Conservation (phyloP, 495 filamentous ascomycete genomes). For the Aspergillus diversus region DNA sequence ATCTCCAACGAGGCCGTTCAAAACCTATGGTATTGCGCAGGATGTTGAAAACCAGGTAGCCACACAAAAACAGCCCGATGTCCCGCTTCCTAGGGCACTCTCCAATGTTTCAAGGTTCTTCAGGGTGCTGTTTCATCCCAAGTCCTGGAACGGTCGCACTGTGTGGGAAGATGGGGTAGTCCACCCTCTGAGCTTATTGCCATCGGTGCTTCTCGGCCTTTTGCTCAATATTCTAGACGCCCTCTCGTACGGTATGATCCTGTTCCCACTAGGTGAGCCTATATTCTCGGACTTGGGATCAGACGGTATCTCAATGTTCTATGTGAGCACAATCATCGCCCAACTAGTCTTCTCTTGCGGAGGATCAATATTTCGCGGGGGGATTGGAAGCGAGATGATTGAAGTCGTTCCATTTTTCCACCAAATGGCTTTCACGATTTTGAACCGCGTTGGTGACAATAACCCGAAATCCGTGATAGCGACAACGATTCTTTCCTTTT, state of each 20-base stretch:
- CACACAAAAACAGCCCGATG: conserved; percentile 11
- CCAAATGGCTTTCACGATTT: conserved; percentile 91
- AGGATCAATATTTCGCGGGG: conserved; percentile 87
- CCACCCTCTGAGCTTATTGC: conserved; percentile 69
- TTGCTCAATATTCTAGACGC: conserved; percentile 93
- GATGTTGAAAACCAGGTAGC: conserved; percentile 46
- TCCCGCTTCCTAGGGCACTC: conserved; percentile 16
- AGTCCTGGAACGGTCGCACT: conserved; percentile 68
- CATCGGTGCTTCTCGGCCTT: conserved; percentile 84
- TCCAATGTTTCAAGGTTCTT: conserved; percentile 31
- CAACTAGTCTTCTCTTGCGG: conserved; percentile 88
- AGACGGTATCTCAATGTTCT: conserved; percentile 98
- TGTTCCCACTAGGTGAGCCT: conserved; percentile 86
- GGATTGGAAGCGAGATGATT: conserved; percentile 97
- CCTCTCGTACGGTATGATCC: conserved; percentile 94
- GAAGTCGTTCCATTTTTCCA: conserved; percentile 98
- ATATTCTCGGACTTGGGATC: conserved; percentile 83
- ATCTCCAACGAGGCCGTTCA: conserved; percentile 25
- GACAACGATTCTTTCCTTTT: conserved; percentile 89
- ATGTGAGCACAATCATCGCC: conserved; percentile 93
- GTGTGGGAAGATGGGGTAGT: conserved; percentile 68
- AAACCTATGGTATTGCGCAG: conserved; percentile 36
- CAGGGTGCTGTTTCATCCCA: conserved; percentile 55
- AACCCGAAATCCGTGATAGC: conserved; percentile 84
- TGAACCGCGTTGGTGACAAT: conserved; percentile 74